Conservation (phyloP, 768 basidiomycete genomes). For the Baorangia bicolor region DNA sequence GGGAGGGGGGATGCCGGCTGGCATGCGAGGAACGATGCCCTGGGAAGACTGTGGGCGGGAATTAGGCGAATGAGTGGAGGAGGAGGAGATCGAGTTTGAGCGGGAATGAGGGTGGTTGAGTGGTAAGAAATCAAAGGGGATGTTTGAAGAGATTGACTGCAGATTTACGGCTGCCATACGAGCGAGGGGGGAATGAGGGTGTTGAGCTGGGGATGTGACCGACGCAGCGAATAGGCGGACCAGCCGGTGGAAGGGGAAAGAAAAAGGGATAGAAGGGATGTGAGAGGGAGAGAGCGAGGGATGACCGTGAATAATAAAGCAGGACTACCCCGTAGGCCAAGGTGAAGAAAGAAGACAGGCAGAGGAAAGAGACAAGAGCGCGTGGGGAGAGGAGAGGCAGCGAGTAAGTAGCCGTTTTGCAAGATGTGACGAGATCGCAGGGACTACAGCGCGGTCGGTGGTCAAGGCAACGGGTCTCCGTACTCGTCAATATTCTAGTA, state of each 20-base stretch:
- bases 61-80: conserved; percentile 67
- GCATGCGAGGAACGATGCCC: conserved; percentile 55
- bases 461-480: conserved; percentile 49
- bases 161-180: conserved; percentile 73
- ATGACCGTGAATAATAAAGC: conserved; percentile 7
- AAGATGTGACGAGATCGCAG: conserved; percentile 35
- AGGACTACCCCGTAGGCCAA: conserved; percentile 26
- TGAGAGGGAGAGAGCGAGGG: background rate
- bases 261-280: background rate
- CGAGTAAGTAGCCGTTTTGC: conserved; percentile 16
- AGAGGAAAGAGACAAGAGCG: conserved; percentile 20
- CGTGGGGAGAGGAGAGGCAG: conserved; percentile 12
- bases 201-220: conserved; percentile 31
- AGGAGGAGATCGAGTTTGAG: conserved; percentile 75
- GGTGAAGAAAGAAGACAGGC: conserved; percentile 17
- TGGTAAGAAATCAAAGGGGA: conserved; percentile 72
- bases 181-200: conserved; percentile 37
- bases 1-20: conserved; percentile 47
- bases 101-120: conserved; percentile 65
- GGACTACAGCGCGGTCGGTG: conserved; percentile 40
- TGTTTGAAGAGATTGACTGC: conserved; percentile 65
- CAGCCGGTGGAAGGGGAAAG: conserved; percentile 44
- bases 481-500: conserved; percentile 20
- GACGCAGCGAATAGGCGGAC: conserved; percentile 47
- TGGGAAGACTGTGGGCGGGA: conserved; percentile 81